These are phyloP conservation scores for Paxillus involutus DNA, from an alignment of 768 basidiomycete species.

Conservation along the genomic window DNA sequence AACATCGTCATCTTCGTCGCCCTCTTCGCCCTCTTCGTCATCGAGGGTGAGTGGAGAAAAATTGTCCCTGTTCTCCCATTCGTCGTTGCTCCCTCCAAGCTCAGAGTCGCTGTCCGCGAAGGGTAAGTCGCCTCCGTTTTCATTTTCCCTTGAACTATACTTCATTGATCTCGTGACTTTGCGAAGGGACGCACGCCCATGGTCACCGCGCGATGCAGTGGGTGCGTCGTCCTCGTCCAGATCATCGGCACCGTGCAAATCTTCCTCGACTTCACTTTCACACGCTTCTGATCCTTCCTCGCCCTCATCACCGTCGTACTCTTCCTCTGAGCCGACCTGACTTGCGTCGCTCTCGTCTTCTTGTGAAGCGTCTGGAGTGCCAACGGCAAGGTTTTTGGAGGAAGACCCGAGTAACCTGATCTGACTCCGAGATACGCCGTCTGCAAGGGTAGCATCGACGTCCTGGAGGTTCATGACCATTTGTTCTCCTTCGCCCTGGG, in stretches of 20 bases:
- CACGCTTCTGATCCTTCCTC: conserved; percentile 11
- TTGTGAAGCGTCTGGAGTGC: conserved; percentile 25
- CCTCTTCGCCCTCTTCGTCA: conserved; percentile 50
- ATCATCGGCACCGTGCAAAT: conserved; percentile 2
- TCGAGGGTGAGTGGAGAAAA: conserved; percentile 45
- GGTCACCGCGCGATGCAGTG: conserved; percentile 24
- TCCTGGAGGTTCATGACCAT: conserved; percentile 99
- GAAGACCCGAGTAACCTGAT: conserved; percentile 87
- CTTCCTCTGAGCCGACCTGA: conserved; percentile 28
- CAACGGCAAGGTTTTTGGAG: conserved; percentile 59
- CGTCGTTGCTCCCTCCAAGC: conserved; percentile 49
- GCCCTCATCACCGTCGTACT: conserved; percentile 24
- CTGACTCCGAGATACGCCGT: conserved; percentile 74
- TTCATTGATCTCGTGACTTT: conserved; percentile 36
- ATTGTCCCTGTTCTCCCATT: conserved; percentile 30
- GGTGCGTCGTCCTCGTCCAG: conserved; percentile 4
- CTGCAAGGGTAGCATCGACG: conserved; percentile 76
- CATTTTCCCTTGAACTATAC: conserved; percentile 36
- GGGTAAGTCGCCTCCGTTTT: conserved; percentile 46
- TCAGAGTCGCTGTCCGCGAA: conserved; percentile 85
- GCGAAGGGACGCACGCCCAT: conserved; percentile 53
- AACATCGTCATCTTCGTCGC: conserved; percentile 41
- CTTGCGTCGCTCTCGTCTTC: conserved; percentile 40
- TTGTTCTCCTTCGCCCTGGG: conserved; percentile 90
- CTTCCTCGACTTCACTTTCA: background rate